phyloP scores from a whole-genome alignment of 495 filamentous ascomycete species.

The Hyaloscypha finlandica region DNA sequence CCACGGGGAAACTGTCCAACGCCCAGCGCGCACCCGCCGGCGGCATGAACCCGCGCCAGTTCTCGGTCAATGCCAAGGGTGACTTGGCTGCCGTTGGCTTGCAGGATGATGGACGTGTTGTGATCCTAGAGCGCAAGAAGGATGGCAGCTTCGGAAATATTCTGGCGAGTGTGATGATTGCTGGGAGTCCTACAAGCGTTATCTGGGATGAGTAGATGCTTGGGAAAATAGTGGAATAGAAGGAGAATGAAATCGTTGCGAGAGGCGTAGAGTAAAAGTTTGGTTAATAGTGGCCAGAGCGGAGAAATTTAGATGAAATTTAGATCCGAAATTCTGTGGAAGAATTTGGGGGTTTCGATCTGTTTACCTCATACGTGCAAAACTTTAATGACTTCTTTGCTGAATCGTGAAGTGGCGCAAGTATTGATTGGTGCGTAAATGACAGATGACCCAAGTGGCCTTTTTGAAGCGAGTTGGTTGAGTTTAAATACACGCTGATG shows the following conservation, averaged over 20 bases:
- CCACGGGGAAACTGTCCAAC: conserved; percentile 51
- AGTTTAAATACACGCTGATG: no score
- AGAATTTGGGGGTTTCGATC: no score
- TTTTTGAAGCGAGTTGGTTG: no score
- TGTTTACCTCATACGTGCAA: no score
- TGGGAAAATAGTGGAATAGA: neutral
- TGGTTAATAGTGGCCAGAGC: neutral
- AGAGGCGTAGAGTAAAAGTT: neutral
- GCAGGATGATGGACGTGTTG: conserved; percentile 59
- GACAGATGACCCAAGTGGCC: no score
- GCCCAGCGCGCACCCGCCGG: conserved; percentile 55
- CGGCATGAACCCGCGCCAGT: conserved; percentile 63
- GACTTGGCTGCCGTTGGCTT: conserved; percentile 61
- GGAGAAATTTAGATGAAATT: no score
- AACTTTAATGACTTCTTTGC: no score
- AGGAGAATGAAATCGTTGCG: neutral
- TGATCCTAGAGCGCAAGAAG: conserved; percentile 58
- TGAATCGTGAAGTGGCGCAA: no score
- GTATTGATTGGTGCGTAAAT: no score
- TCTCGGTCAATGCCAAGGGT: conserved; percentile 64
- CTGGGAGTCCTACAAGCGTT: conserved; percentile 57
- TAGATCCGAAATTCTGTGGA: no score
- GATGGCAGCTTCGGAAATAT: conserved; percentile 58
- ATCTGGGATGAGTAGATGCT: conserved; percentile 56
- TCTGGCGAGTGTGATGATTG: conserved; percentile 47